phyloP scores from a whole-genome alignment of 2,329 filamentous ascomycete genomes.

The Fusarium sp. region DNA sequence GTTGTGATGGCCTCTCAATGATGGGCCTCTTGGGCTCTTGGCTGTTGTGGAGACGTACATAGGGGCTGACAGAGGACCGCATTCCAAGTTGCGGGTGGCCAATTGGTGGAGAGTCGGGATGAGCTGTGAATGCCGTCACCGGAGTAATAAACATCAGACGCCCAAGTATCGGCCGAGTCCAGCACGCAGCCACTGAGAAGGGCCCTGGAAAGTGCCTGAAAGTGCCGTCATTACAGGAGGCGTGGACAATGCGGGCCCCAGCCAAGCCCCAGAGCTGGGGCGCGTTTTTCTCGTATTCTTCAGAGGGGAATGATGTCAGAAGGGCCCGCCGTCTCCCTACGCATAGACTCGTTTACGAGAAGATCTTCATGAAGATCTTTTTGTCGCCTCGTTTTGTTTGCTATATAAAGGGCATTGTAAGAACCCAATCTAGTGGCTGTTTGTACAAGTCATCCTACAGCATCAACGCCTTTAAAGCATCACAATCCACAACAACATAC shows the following conservation, averaged over 20 bases:
- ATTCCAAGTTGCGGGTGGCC: neutral
- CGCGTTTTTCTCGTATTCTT: conserved; percentile 3
- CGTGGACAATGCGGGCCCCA: neutral
- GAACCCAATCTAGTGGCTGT: neutral
- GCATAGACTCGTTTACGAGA: conserved; percentile 20
- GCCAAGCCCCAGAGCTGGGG: neutral
- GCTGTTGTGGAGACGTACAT: neutral
- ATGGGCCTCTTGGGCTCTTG: neutral
- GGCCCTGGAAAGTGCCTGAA: neutral
- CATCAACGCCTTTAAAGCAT: neutral
- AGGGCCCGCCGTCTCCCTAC: conserved; percentile 11
- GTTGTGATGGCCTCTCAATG: neutral
- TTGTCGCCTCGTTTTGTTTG: conserved; percentile 13
- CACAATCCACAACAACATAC: neutral
- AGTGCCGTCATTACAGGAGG: neutral
- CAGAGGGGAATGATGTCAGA: conserved; percentile 32
- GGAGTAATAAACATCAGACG: conserved; percentile 15
- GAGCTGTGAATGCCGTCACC: neutral
- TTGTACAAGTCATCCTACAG: neutral
- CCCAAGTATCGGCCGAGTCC: conserved; percentile 1
- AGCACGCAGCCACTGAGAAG: neutral
- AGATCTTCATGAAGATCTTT: conserved; percentile 31
- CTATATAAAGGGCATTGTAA: conserved; percentile 8
- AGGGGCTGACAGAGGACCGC: neutral
- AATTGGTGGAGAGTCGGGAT: neutral